These are phyloP conservation scores for Wickerhamiella sorbophila DNA, from an alignment of 805 yeast species.

Conservation along the genomic window DNA sequence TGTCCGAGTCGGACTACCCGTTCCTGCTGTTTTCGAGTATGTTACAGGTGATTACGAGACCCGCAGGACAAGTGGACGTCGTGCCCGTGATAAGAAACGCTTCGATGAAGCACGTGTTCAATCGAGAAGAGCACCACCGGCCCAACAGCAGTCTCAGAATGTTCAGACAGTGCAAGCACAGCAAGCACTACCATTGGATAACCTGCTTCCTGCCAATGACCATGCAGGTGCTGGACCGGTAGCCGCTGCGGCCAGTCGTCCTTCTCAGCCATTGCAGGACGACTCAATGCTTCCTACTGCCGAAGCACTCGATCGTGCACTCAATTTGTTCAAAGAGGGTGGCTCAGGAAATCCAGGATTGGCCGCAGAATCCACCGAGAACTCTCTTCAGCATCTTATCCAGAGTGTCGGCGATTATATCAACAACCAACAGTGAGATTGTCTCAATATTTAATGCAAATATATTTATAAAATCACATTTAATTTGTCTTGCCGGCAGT, in stretches of 20 bases:
- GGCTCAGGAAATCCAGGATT: not conserved
- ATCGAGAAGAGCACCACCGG: not conserved
- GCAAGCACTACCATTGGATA: not conserved
- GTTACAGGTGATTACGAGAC: constrained; percentile 65
- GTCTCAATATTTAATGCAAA: not conserved
- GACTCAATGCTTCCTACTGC: constrained; percentile 7
- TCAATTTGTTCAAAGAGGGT: constrained; percentile 5
- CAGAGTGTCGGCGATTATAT: constrained; percentile 22
- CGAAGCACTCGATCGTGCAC: constrained; percentile 9
- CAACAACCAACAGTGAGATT: constrained; percentile 10
- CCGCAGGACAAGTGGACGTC: constrained; percentile 13
- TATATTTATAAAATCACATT: not conserved
- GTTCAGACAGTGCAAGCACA: not conserved
- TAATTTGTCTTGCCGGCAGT: not conserved
- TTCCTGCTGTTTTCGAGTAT: constrained; percentile 64
- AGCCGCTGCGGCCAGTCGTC: not conserved
- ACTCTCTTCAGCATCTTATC: constrained; percentile 17
- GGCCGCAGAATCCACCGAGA: constrained; percentile 8
- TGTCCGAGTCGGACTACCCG: constrained; percentile 54
- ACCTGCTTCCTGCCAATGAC: not conserved
- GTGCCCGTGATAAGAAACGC: constrained; percentile 1
- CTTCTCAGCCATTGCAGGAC: not conserved
- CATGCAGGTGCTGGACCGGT: not conserved
- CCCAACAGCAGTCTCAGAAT: not conserved
- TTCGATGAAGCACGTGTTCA: not conserved